Conservation (phyloP, 2,329 filamentous ascomycete genomes). For the Fusarium begoniae region DNA sequence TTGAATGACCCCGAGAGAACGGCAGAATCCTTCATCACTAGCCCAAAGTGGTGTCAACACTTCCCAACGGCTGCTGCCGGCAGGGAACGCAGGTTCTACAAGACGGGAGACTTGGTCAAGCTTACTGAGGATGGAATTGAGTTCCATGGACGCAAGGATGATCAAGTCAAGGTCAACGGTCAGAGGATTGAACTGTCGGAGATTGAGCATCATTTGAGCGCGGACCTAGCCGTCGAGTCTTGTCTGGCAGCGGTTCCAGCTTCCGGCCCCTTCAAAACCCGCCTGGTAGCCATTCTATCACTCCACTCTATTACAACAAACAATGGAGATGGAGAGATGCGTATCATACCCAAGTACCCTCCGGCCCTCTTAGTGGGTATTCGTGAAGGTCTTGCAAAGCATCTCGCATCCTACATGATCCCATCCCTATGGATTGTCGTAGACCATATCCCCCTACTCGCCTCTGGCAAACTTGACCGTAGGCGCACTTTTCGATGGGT, state of each 20-base stretch:
- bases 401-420: slow-evolving; percentile 30
- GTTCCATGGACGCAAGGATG: slow-evolving; percentile 45
- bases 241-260: slow-evolving; percentile 17
- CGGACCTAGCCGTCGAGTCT: slow-evolving; percentile 6
- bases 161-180: slow-evolving; percentile 47
- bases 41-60: slow-evolving; percentile 18
- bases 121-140: slow-evolving; percentile 37
- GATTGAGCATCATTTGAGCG: slow-evolving; percentile 41
- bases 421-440: slow-evolving; percentile 27
- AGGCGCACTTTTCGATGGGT: background rate
- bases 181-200: slow-evolving; percentile 47
- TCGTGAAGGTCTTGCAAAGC: background rate
- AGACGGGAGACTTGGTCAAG: slow-evolving; percentile 36
- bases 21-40: slow-evolving; percentile 41
- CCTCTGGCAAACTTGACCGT: slow-evolving; percentile 30
- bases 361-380: slow-evolving; percentile 1
- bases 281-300: slow-evolving; percentile 19
- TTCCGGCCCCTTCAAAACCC: slow-evolving; percentile 7
- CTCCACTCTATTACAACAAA: background rate
- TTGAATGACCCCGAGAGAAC: slow-evolving; percentile 51
- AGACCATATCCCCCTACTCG: slow-evolving; percentile 11
- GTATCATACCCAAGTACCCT: background rate
- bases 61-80: background rate
- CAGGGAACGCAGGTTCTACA: slow-evolving; percentile 22
- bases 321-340: background rate